These are phyloP conservation scores for Thalassia testudinum DNA, from an alignment of 116 monocot species.

Conservation along the genomic window DNA sequence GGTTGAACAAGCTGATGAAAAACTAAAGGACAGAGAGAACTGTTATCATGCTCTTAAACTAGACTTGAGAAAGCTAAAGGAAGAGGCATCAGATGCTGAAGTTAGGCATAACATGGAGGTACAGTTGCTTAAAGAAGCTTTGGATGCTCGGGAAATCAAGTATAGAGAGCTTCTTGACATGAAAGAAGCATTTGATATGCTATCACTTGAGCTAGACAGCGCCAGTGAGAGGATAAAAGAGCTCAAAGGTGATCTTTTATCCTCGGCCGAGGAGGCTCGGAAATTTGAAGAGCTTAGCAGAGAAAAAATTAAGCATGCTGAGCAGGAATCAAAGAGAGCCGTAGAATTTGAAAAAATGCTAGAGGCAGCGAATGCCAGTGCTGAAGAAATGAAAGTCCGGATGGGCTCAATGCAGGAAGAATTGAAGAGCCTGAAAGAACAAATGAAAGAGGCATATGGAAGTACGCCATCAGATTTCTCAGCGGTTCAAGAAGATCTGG, in stretches of 20 bases:
- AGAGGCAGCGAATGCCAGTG: constrained; percentile 27
- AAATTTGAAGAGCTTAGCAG: constrained; percentile 34
- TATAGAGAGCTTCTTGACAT: constrained; percentile 34
- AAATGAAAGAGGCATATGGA: constrained; percentile 46
- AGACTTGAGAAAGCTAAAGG: constrained; percentile 39
- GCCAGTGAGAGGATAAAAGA: constrained; percentile 40
- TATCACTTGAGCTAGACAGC: constrained; percentile 32
- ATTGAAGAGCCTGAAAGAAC: constrained; percentile 27
- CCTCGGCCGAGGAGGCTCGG: constrained; percentile 14
- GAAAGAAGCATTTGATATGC: constrained; percentile 34
- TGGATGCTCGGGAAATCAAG: constrained; percentile 26
- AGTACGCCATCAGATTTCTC: constrained; percentile 29
- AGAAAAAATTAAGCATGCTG: constrained; percentile 33
- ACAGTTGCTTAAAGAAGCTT: constrained; percentile 37
- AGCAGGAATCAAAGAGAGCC: constrained; percentile 38
- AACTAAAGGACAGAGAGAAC: constrained; percentile 27
- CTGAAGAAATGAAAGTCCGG: constrained; percentile 48
- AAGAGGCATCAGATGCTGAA: constrained; percentile 33
- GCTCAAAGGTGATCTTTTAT: constrained; percentile 33
- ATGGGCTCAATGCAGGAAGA: constrained; percentile 38
- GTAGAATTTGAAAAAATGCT: constrained; percentile 52
- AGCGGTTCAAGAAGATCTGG: constrained; percentile 26
- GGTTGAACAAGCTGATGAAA: constrained; percentile 19
- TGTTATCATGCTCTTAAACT: constrained; percentile 33
- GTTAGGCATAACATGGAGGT: constrained; percentile 25